Evolutionary conservation across 768 basidiomycete species (phyloP).

Genomic region (Macrolepiota albuminosa): DNA sequence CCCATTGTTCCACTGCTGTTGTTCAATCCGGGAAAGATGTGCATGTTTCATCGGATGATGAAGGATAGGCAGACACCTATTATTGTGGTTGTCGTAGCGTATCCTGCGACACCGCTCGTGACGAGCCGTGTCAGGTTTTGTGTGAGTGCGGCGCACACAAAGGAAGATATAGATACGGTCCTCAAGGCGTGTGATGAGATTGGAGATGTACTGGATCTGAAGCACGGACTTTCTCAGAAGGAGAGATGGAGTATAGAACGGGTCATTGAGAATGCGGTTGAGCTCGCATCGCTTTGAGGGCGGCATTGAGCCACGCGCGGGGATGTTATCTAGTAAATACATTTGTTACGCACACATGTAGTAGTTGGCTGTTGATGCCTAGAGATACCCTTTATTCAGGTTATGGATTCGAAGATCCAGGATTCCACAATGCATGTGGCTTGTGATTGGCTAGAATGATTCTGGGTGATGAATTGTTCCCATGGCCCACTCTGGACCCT

Average conservation of each 20-base stretch:
- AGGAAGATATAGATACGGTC: constrained; percentile 89
- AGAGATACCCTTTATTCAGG: not conserved
- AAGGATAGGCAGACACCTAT: constrained; percentile 72
- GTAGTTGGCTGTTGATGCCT: not conserved
- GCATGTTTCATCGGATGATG: constrained; percentile 89
- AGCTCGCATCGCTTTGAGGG: constrained; percentile 41
- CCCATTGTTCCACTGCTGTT: constrained; percentile 92
- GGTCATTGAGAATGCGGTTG: constrained; percentile 65
- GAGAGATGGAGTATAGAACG: constrained; percentile 80
- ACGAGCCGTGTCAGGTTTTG: constrained; percentile 92
- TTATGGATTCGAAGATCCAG: not conserved
- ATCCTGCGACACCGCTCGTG: constrained; percentile 86
- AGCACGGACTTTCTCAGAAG: constrained; percentile 52
- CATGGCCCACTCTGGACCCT: not conserved
- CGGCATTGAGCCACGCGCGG: not conserved
- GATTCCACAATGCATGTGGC: not conserved
- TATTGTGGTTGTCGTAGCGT: constrained; percentile 85
- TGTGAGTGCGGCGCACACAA: constrained; percentile 91
- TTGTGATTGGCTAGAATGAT: not conserved
- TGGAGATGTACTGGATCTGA: constrained; percentile 86
- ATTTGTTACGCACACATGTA: not conserved
- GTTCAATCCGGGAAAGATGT: constrained; percentile 94
- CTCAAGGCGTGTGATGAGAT: constrained; percentile 88
- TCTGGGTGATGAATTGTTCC: constrained; percentile 1
- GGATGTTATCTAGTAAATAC: not conserved